Percentiles rank a stretch among this genome's conserved stretches.
phyloP scores from a whole-genome alignment of 78 protist species.

The Isochrysis galbana region DNA sequence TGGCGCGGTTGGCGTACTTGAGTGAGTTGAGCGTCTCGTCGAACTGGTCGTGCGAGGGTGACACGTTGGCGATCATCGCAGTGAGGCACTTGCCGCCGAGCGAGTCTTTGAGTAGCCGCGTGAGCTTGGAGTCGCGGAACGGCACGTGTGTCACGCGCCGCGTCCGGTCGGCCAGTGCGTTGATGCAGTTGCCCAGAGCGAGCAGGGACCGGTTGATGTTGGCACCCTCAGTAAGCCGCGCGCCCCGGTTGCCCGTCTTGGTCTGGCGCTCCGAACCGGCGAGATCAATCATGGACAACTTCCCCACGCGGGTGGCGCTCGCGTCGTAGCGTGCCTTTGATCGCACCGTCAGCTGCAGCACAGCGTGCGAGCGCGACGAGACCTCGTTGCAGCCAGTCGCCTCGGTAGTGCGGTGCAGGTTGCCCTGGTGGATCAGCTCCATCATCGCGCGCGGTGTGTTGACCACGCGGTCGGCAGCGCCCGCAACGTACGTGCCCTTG shows the following conservation, averaged over 20 bases:
- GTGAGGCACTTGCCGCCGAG: conserved; percentile 59
- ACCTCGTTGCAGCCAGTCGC: not conserved
- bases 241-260: conserved; percentile 20
- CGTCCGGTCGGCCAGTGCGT: conserved; percentile 48
- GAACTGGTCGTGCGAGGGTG: conserved; percentile 47
- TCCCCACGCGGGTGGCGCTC: not conserved
- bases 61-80: conserved; percentile 47
- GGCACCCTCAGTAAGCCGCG: conserved; percentile 39
- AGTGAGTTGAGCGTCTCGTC: conserved; percentile 94
- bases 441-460: not conserved
- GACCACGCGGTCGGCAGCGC: not conserved
- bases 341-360: not conserved
- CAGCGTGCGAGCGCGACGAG: conserved; percentile 47
- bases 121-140: conserved; percentile 53
- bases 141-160: not conserved
- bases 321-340: not conserved
- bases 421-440: not conserved
- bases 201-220: conserved; percentile 73
- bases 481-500: not conserved
- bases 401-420: conserved; percentile 18
- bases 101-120: conserved; percentile 56
- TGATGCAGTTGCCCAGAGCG: conserved; percentile 69
- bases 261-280: conserved; percentile 41
- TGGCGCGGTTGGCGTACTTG: conserved; percentile 89
- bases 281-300: conserved; percentile 41